Base-by-base conservation (phyloP, 805 yeast species). In the Priceomyces fermenticarens region DNA sequence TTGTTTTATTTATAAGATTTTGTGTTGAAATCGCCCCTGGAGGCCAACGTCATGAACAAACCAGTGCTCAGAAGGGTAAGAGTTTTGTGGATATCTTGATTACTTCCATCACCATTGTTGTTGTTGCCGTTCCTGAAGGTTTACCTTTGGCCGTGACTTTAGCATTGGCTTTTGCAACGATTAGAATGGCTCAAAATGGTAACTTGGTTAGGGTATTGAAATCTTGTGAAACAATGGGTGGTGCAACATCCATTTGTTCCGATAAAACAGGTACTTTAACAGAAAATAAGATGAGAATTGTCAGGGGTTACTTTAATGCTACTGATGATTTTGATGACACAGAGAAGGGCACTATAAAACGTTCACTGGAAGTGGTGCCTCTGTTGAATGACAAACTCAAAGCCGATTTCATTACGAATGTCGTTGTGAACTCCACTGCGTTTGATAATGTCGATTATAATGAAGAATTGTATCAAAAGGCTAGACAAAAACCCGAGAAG, bases 111-210 rank as follows among this genome's bases (percentile, higher is more conserved):
- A 89, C 99, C 0, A 77, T 93, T 52, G 81, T 93, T 23, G 99
- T 91, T 11, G 99, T 93, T 38, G 99, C 99, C 0, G 96, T 93
- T n/a, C 99, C 99, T 3, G 99, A 93, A 66, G 99, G 99, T 46
- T 75, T 93, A 42, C 99, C 99, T 1, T 72, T 93, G 42, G 99
- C 99, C 2, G 99, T 93, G 12, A 93, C 99, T 1, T 73, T 93
- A 35, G 96, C 99, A 0, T 72, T 93, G 50, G 99, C 99, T 0
- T 93, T 93, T 70, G 99, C 99, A 2, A 93, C 99, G 2, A 90
- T 97, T 8, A 78, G 98, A 64, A 93, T 93, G 99, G 89, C 96
- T 14, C 85, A 86, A 60, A 97, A 93, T 61, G 95, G 95, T 48
- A 91, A 91, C 60, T 72, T 93, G 54, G 99, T 93, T n/a, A 81